These are phyloP conservation scores for Trichoderma endophyticum DNA, from an alignment of 2,329 filamentous ascomycete genomes.

Conservation along the genomic window DNA sequence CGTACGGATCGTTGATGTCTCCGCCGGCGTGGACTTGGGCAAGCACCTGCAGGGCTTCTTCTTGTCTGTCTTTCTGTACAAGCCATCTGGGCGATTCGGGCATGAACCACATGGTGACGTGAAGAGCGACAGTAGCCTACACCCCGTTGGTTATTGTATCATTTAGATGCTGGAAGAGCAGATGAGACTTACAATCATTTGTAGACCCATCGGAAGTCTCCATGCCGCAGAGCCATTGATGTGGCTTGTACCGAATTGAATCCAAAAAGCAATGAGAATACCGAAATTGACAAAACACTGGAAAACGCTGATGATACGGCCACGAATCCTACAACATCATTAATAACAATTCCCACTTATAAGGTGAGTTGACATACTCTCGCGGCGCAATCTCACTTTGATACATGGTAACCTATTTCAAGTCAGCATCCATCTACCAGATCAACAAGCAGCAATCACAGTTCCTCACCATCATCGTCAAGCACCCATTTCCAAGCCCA, in stretches of 20 bases:
- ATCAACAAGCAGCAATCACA: not conserved
- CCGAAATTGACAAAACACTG: conserved; percentile 23
- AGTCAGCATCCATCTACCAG: not conserved
- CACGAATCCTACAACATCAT: conserved; percentile 33
- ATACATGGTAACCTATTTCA: conserved; percentile 4
- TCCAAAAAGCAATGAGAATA: conserved; percentile 33
- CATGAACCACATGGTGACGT: conserved; percentile 19
- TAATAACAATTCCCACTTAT: not conserved
- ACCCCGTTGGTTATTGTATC: not conserved
- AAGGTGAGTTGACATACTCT: not conserved
- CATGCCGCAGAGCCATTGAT: conserved; percentile 29
- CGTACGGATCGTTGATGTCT: conserved; percentile 7
- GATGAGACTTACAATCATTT: conserved; percentile 23
- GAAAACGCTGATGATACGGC: conserved; percentile 33
- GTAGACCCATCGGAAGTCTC: conserved; percentile 31
- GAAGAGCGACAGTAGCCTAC: conserved; percentile 12
- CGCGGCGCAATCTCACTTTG: conserved; percentile 18
- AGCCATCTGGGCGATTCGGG: conserved; percentile 15
- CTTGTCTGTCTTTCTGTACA: conserved; percentile 15
- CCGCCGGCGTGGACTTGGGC: conserved; percentile 3
- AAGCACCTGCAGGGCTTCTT: conserved; percentile 6
- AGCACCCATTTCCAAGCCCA: conserved; percentile 15
- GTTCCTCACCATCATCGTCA: conserved; percentile 14
- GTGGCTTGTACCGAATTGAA: conserved; percentile 31
- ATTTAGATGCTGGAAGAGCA: accelerated